These are phyloP conservation scores for Aspergillus nanangensis DNA, from an alignment of 495 filamentous ascomycete genomes.

Conservation along the genomic window DNA sequence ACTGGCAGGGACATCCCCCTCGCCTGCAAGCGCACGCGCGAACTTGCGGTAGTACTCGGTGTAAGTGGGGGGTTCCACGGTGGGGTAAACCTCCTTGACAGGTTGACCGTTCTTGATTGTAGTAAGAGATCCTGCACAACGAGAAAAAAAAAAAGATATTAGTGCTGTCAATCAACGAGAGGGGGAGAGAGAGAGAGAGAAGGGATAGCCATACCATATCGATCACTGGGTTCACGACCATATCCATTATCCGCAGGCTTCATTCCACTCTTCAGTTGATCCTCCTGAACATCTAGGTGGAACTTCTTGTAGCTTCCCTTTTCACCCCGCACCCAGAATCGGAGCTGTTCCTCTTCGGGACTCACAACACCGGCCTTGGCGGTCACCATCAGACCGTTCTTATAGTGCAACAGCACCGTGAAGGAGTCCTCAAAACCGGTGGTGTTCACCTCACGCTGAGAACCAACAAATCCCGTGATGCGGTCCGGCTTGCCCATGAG, in stretches of 20 bases:
- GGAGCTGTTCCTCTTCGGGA: constrained; percentile 63
- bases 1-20: constrained; percentile 66
- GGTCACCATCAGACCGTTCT: constrained; percentile 52
- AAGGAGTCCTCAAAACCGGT: constrained; percentile 63
- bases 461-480: constrained; percentile 64
- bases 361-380: constrained; percentile 69
- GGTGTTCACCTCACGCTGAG: constrained; percentile 56
- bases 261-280: constrained; percentile 67
- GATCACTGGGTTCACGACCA: constrained; percentile 57
- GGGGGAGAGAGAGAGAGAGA: too few species aligned
- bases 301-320: constrained; percentile 79
- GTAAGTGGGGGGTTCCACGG: constrained; percentile 67
- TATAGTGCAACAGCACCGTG: constrained; percentile 66
- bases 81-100: constrained; percentile 47
- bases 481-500: constrained; percentile 71
- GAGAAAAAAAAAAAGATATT: too few species aligned
- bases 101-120: constrained; percentile 38
- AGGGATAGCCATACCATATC: constrained; percentile 44
- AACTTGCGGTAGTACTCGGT: constrained; percentile 67
- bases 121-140: constrained; percentile 37
- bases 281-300: constrained; percentile 77
- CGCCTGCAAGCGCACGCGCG: constrained; percentile 57
- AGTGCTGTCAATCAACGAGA: too few species aligned
- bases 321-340: constrained; percentile 78
- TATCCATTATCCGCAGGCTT: constrained; percentile 61